Conservation (phyloP, 2,329 filamentous ascomycete species). For the Bisporella sp. region DNA sequence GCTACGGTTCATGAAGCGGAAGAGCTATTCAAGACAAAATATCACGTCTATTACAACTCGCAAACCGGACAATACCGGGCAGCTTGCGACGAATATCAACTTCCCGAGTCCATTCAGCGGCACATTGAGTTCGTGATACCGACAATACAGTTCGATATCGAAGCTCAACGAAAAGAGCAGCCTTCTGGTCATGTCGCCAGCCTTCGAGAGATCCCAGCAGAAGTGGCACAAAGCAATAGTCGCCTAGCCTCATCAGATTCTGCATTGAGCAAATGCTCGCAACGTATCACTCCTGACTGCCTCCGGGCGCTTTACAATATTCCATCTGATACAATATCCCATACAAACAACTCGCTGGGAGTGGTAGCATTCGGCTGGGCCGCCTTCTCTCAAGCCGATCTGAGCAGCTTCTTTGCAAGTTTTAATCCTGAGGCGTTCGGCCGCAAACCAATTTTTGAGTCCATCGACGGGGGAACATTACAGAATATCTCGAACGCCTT, state of each 20-base stretch:
- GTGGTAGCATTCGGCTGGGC: conserved; percentile 44
- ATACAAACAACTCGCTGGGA: conserved; percentile 21
- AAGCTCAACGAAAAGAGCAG: conserved; percentile 3
- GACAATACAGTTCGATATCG: conserved; percentile 22
- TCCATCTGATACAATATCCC: conserved; percentile 29
- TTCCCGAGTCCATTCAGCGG: conserved; percentile 14
- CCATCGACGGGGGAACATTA: conserved; percentile 40
- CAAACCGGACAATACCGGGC: conserved; percentile 37
- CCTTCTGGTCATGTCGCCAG: background rate
- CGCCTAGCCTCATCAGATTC: background rate
- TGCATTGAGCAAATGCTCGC: conserved; percentile 35
- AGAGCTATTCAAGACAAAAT: conserved; percentile 42
- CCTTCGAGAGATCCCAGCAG: background rate
- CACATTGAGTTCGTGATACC: conserved; percentile 25
- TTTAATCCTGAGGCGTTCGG: conserved; percentile 34
- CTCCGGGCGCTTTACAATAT: conserved; percentile 42
- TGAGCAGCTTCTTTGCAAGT: conserved; percentile 40
- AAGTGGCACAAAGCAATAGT: background rate
- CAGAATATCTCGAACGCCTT: conserved; percentile 33
- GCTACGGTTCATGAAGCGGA: conserved; percentile 35
- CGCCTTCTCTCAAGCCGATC: conserved; percentile 35
- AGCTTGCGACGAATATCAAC: conserved; percentile 20
- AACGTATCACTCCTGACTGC: conserved; percentile 47
- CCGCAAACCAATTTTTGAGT: conserved; percentile 34
- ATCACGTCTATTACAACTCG: conserved; percentile 34